These are phyloP conservation scores for Ascocoryne sarcoides DNA, from an alignment of 2,329 filamentous ascomycete genomes.

Conservation along the genomic window DNA sequence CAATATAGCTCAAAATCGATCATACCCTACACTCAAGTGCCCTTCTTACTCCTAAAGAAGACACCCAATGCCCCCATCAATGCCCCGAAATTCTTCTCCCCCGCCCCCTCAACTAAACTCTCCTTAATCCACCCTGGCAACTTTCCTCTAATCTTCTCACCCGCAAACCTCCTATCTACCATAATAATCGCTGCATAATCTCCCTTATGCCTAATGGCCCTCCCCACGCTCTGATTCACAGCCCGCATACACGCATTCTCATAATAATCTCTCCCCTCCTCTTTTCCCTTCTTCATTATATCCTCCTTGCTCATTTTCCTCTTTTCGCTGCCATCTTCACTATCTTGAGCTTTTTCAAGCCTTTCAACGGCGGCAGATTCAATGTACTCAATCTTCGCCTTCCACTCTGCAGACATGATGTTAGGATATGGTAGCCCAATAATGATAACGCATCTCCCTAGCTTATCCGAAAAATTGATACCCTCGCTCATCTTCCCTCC, in stretches of 20 bases:
- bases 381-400: slow-evolving; percentile 81
- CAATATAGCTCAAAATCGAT: too few relatives aligned
- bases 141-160: slow-evolving; percentile 53
- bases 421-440: slow-evolving; percentile 92
- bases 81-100: slow-evolving; percentile 1
- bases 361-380: slow-evolving; percentile 47
- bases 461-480: slow-evolving; percentile 90
- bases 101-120: slow-evolving; percentile 41
- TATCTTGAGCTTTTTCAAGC: slow-evolving; percentile 19
- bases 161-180: slow-evolving; percentile 72
- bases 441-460: slow-evolving; percentile 86
- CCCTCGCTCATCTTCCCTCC: slow-evolving; percentile 94
- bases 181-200: slow-evolving; percentile 91
- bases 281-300: slow-evolving; percentile 36
- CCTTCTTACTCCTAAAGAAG: slow-evolving; percentile 3
- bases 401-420: slow-evolving; percentile 82
- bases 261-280: slow-evolving; percentile 68
- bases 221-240: slow-evolving; percentile 92
- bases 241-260: slow-evolving; percentile 95
- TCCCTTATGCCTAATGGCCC: slow-evolving; percentile 77
- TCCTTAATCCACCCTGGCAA: slow-evolving; percentile 4
- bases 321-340: slow-evolving; percentile 10
- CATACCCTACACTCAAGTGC: too few relatives aligned
- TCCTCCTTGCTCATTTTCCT: slow-evolving; percentile 26
- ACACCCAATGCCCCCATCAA: slow-evolving; percentile 1